These are phyloP conservation scores for Pythium aquatile DNA, from an alignment of 352 stramenopile genomes.

Conservation along the genomic window DNA sequence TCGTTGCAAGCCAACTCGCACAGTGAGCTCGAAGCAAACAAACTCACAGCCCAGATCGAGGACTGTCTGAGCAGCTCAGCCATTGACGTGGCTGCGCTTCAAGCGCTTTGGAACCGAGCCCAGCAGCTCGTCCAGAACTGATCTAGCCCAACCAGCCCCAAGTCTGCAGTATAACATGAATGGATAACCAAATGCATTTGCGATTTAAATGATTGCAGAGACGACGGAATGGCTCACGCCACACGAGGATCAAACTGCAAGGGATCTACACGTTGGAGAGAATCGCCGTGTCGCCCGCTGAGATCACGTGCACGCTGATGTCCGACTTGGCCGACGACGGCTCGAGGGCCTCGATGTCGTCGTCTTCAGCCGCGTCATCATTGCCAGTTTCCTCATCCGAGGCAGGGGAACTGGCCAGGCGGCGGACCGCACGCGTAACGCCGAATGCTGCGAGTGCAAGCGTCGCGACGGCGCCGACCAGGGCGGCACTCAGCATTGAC, in stretches of 20 bases:
- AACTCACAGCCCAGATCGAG: constrained; percentile 29
- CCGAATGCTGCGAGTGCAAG: constrained; percentile 16
- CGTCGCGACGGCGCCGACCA: constrained; percentile 19
- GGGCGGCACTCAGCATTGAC: constrained; percentile 11
- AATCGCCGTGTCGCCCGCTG: neutral
- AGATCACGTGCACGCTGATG: neutral
- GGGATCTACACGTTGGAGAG: neutral
- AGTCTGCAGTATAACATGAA: neutral
- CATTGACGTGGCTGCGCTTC: constrained; percentile 25
- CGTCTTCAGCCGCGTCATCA: neutral
- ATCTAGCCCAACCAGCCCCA: neutral
- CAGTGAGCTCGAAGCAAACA: constrained; percentile 28
- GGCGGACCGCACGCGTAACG: constrained; percentile 16
- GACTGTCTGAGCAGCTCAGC: constrained; percentile 11
- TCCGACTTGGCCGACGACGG: constrained; percentile 1
- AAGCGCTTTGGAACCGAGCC: constrained; percentile 24
- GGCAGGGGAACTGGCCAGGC: neutral
- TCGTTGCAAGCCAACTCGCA: constrained; percentile 52
- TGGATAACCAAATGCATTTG: constrained; percentile 2
- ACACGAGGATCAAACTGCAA: neutral
- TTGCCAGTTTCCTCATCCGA: constrained; percentile 1
- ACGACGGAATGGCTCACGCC: neutral
- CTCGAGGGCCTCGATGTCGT: constrained; percentile 1
- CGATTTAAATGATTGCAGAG: neutral
- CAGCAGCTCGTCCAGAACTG: constrained; percentile 15